Base-by-base conservation (phyloP, 176 grass and related monocot genomes). In the Musa schizocarpa region DNA sequence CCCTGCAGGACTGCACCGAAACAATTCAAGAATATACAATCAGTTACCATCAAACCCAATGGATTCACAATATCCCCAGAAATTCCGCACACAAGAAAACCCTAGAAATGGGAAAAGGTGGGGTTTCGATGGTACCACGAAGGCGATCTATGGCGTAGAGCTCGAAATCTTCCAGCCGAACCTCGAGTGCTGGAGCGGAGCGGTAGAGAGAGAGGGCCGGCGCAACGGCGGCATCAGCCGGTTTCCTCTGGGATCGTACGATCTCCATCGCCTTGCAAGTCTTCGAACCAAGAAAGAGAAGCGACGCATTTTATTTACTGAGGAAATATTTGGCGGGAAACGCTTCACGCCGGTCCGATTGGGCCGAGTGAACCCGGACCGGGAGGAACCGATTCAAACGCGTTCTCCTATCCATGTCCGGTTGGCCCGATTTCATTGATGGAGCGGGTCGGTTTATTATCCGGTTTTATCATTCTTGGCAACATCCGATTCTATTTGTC, bases 161-260 rank as follows among this genome's bases (percentile, higher is more conserved):
- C 80, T 94, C 95, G 68, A 98, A 98, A 82, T 98, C 95, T 73
- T 98, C 90, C 53, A 94, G 68, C 24, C 95, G 86, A 48, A 98
- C 90, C 78, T 98, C 90, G 53, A 99, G 80, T 55, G 83, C 78
- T 13, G 95, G 95, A 61, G 90, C 88, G 50, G 74, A 78, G 19
- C 87, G 87, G 80, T 99, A 99, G 56, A 88, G 80, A 12, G 95
- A 86, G 58, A 99, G 86, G 52, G 11, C 79, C 13, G 83, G 50
- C 9, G 54, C 8, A 1, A 73, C 34, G 2, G 83, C 70, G 26
- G 27, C 63, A 24, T 58, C 58, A 16, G 76, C 71, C 66, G 78
- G 79, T 68, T 88, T 89, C 48, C 88, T 82, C 7, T 98, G 88
- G 43, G 95, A 93, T 61, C 88, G 86, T 52, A 98, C 84, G 63